phyloP scores from a whole-genome alignment of 352 stramenopile species.

The Globisporangium splendens region DNA sequence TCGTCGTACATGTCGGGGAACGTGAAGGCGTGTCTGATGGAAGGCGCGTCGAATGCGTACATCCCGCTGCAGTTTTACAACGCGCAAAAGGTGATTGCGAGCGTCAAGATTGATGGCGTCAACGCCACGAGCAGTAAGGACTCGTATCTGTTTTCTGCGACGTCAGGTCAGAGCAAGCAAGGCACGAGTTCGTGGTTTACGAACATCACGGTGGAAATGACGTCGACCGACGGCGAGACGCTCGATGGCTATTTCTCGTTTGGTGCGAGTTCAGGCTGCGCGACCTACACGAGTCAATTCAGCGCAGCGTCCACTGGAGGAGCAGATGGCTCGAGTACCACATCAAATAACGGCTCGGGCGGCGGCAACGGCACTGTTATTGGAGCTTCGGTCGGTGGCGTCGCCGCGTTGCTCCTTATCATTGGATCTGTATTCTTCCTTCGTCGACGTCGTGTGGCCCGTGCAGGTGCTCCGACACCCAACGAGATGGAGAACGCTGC shows the following conservation, averaged over 20 bases:
- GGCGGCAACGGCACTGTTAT: constrained; percentile 28
- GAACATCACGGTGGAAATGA: constrained; percentile 56
- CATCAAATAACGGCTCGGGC: constrained; percentile 15
- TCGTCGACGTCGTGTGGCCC: constrained; percentile 45
- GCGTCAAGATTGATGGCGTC: constrained; percentile 53
- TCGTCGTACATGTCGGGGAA: constrained; percentile 53
- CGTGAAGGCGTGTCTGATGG: constrained; percentile 81
- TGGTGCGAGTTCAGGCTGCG: constrained; percentile 42
- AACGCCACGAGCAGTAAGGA: constrained; percentile 44
- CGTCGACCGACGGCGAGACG: constrained; percentile 49
- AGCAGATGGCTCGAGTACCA: constrained; percentile 16
- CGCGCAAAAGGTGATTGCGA: constrained; percentile 65
- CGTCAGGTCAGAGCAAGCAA: constrained; percentile 33
- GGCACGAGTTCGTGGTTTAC: constrained; percentile 51
- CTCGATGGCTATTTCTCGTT: constrained; percentile 62
- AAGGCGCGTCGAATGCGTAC: constrained; percentile 74
- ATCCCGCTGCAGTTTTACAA: constrained; percentile 84
- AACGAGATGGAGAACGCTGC: constrained; percentile 54
- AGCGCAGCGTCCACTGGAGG: constrained; percentile 48
- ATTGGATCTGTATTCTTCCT: constrained; percentile 65
- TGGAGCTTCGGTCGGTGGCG: constrained; percentile 29
- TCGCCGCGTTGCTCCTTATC: constrained; percentile 58
- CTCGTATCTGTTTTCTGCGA: constrained; percentile 62
- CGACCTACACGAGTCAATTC: constrained; percentile 66
- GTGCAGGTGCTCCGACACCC: constrained; percentile 25